Percentiles rank a stretch among this genome's conserved stretches.
These are phyloP conservation scores for Hevea brasiliensis DNA, from an alignment of 345 rosid genomes.

Conservation along the genomic window DNA sequence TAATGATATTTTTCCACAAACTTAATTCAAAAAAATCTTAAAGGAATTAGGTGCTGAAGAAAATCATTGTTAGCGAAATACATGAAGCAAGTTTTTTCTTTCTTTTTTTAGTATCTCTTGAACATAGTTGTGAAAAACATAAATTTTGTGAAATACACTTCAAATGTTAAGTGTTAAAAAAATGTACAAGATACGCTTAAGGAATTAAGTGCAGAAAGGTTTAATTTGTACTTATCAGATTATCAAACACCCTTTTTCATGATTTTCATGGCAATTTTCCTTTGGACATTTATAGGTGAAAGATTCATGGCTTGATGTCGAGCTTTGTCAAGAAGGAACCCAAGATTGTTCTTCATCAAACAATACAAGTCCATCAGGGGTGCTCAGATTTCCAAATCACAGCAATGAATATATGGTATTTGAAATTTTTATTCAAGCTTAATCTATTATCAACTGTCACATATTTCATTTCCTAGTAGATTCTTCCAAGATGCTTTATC, in stretches of 20 bases:
- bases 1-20: too few relatives aligned
- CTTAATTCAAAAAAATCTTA: too few relatives aligned
- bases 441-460: neutral
- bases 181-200: neutral
- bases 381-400: slow-evolving; percentile 69
- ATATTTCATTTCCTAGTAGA: neutral
- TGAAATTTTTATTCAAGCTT: slow-evolving; percentile 16
- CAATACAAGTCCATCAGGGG: slow-evolving; percentile 45
- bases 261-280: neutral
- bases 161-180: neutral
- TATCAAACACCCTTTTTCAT: neutral
- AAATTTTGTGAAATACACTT: neutral
- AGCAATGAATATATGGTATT: slow-evolving; percentile 85
- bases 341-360: slow-evolving; percentile 55
- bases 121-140: neutral
- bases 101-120: neutral
- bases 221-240: neutral
- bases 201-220: neutral
- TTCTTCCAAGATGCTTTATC: neutral
- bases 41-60: too few relatives aligned
- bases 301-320: slow-evolving; percentile 91
- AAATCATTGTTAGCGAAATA: neutral
- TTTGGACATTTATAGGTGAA: slow-evolving; percentile 59
- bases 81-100: neutral
- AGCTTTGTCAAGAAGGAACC: slow-evolving; percentile 74